Conservation (phyloP, 2,329 filamentous ascomycete genomes). For the Botrytis aclada region DNA sequence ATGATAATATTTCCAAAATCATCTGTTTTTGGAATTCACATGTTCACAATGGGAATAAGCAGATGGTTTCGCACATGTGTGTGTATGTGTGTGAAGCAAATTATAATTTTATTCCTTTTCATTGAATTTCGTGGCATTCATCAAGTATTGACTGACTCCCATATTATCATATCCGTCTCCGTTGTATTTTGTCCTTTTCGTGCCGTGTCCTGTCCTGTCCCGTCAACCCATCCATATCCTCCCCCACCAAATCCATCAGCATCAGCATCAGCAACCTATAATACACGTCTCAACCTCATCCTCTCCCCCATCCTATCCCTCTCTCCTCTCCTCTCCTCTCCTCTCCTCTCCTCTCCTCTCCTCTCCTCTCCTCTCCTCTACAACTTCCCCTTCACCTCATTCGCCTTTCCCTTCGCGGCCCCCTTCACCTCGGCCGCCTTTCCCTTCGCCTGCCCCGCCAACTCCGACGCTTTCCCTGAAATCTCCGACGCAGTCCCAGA, state of each 20-base stretch:
- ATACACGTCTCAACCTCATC: not conserved
- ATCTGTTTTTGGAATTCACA: not conserved
- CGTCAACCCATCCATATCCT: not conserved
- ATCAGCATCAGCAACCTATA: not conserved
- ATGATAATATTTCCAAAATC: constrained; percentile 12
- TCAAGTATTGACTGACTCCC: not conserved
- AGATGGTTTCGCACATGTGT: not conserved
- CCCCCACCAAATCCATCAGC: not conserved
- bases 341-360: not conserved
- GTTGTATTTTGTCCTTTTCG: not conserved
- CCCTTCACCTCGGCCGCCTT: not conserved
- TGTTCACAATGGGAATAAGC: not conserved
- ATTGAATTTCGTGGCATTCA: not conserved
- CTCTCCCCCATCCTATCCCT: too few species aligned
- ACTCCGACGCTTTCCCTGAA: constrained; percentile 45
- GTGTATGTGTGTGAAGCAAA: not conserved
- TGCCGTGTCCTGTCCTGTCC: not conserved
- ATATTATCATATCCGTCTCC: too few species aligned
- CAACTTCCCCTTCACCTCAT: not conserved
- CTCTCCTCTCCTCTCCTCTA: not conserved
- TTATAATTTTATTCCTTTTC: not conserved
- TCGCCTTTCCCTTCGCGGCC: too few species aligned
- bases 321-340: not conserved
- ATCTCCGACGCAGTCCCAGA: constrained; percentile 38
- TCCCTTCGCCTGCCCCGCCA: constrained; percentile 42